These are phyloP conservation scores for Hortiboletus campestris DNA, from an alignment of 768 basidiomycete species.

Conservation along the genomic window DNA sequence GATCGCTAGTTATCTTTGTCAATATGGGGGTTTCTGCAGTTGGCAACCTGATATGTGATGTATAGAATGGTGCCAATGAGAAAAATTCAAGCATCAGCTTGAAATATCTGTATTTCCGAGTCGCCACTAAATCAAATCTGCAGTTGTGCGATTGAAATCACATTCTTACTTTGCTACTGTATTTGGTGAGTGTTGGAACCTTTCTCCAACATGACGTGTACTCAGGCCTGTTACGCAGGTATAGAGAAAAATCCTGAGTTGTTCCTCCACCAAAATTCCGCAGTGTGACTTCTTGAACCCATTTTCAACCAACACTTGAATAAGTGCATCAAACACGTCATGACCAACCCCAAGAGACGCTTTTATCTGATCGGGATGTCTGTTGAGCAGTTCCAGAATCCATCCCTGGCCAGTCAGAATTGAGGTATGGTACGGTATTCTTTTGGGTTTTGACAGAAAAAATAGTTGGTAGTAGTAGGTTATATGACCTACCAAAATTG, in stretches of 20 bases:
- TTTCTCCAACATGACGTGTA: constrained; percentile 1
- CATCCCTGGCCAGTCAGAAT: neutral
- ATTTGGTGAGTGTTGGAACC: neutral
- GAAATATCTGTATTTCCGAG: no score
- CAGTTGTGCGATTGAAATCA: no score
- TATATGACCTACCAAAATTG: no score
- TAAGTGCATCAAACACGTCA: neutral
- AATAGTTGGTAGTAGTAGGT: neutral
- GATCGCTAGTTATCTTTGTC: no score
- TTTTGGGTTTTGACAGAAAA: neutral
- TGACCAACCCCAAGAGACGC: neutral
- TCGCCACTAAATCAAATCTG: no score
- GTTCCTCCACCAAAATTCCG: constrained; percentile 7
- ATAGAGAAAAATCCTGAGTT: constrained; percentile 14
- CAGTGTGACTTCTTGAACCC: neutral
- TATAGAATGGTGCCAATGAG: no score
- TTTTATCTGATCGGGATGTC: no score
- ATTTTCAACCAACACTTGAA: neutral
- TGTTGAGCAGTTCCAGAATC: no score
- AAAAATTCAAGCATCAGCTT: no score
- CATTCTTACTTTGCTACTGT: no score
- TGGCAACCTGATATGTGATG: no score
- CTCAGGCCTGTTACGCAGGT: constrained; percentile 9
- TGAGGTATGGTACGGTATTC: neutral
- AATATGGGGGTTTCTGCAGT: no score